phyloP scores from a whole-genome alignment of 352 stramenopile genomes.

The Elongisporangium undulatum region DNA sequence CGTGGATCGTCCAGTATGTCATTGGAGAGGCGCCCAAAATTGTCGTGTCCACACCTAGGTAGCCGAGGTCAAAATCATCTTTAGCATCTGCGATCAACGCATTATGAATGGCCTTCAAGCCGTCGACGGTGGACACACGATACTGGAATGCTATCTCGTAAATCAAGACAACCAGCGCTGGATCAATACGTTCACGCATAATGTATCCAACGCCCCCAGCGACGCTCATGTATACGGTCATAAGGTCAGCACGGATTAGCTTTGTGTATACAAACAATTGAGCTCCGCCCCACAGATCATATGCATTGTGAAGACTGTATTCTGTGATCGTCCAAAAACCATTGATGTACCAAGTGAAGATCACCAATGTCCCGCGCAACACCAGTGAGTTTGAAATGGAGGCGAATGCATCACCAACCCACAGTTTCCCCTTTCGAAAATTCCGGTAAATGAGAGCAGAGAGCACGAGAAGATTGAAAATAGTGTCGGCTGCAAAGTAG shows the following conservation, averaged over 20 bases:
- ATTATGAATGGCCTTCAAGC: not conserved
- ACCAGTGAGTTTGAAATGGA: constrained; percentile 33
- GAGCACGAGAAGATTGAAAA: constrained; percentile 32
- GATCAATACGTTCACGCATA: constrained; percentile 21
- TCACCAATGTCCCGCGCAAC: constrained; percentile 27
- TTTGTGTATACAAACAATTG: constrained; percentile 17
- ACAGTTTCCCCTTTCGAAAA: constrained; percentile 24
- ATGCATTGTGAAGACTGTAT: constrained; percentile 20
- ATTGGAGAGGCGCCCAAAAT: constrained; percentile 14
- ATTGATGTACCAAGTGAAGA: constrained; percentile 41
- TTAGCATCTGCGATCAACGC: not conserved
- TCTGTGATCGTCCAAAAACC: constrained; percentile 39
- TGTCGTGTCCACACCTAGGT: not conserved
- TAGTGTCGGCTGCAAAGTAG: constrained; percentile 30
- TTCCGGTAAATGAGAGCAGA: constrained; percentile 34
- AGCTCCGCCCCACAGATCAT: constrained; percentile 6
- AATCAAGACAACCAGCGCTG: constrained; percentile 7
- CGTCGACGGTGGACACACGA: not conserved
- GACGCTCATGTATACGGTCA: constrained; percentile 31
- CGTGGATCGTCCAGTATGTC: constrained; percentile 17
- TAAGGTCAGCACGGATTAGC: constrained; percentile 25
- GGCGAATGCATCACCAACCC: constrained; percentile 45
- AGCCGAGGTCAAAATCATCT: not conserved
- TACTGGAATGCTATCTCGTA: constrained; percentile 4
- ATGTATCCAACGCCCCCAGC: constrained; percentile 24